Percentiles rank a stretch among this genome's conserved stretches.
phyloP scores from a whole-genome alignment of 805 yeast species.

The Saturnispora zaruensis region DNA sequence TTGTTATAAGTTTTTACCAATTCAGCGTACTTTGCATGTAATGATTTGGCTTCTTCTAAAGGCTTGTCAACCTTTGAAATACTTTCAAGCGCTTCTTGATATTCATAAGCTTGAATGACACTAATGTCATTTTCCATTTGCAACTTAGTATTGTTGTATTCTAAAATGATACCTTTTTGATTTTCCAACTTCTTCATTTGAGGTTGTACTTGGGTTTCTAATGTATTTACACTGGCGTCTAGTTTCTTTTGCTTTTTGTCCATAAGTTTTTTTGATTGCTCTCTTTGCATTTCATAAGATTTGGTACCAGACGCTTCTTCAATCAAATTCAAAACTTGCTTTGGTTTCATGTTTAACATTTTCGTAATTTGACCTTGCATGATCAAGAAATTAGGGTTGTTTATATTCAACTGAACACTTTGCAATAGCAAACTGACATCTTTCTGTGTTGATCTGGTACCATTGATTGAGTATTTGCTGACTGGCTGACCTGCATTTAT shows the following conservation, averaged over 20 bases:
- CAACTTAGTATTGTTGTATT: slow-evolving; percentile 55
- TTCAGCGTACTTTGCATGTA: slow-evolving; percentile 29
- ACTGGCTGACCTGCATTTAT: slow-evolving; percentile 47
- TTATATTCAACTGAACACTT: slow-evolving; percentile 89
- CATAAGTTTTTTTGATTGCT: slow-evolving; percentile 87
- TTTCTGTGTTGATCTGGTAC: slow-evolving; percentile 93
- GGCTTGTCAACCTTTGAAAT: slow-evolving; percentile 4
- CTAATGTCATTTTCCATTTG: slow-evolving; percentile 11
- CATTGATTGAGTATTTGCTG: slow-evolving; percentile 78
- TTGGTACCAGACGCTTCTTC: slow-evolving; percentile 99
- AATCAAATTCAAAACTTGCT: slow-evolving; percentile 78
- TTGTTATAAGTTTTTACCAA: slow-evolving; percentile 36
- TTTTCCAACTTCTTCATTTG: slow-evolving; percentile 70
- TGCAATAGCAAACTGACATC: slow-evolving; percentile 86
- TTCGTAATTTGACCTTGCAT: slow-evolving; percentile 99
- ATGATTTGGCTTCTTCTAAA: background rate
- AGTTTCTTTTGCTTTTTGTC: slow-evolving; percentile 81
- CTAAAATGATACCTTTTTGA: slow-evolving; percentile 76
- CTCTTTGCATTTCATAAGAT: slow-evolving; percentile 88
- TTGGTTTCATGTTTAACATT: slow-evolving; percentile 91
- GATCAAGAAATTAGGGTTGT: slow-evolving; percentile 92
- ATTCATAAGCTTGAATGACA: slow-evolving; percentile 10
- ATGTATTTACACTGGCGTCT: slow-evolving; percentile 60
- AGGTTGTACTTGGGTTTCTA: slow-evolving; percentile 88
- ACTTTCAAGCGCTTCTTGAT: slow-evolving; percentile 27